Evolutionary conservation across 768 basidiomycete species (phyloP).

Genomic region (Cubamyces lactineus): DNA sequence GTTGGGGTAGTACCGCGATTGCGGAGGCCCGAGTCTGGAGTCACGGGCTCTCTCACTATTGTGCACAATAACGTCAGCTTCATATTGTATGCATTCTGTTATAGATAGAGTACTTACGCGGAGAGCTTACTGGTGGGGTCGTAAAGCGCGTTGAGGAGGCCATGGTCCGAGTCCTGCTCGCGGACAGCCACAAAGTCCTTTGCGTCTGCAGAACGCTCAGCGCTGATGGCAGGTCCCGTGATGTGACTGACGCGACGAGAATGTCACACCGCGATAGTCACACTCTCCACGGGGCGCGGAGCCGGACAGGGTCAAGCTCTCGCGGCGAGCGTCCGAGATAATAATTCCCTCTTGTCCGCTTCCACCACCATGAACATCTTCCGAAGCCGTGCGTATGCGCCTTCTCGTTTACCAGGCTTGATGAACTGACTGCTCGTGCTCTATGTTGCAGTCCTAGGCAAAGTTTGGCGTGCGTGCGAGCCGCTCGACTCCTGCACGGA

Average conservation of each 20-base stretch:
- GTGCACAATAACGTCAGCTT: not conserved
- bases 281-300: slow-evolving; percentile 13
- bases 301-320: not conserved
- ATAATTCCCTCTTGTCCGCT: slow-evolving; percentile 13
- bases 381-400: slow-evolving; percentile 64
- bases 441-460: slow-evolving; percentile 68
- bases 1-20: slow-evolving; percentile 15
- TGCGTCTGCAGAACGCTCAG: not conserved
- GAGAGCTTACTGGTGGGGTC: slow-evolving; percentile 1
- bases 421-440: slow-evolving; percentile 26
- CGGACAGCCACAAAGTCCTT: not conserved
- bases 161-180: slow-evolving; percentile 9
- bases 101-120: not conserved
- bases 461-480: slow-evolving; percentile 86
- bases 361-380: slow-evolving; percentile 77
- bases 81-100: not conserved
- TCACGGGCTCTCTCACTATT: slow-evolving; percentile 18
- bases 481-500: not conserved
- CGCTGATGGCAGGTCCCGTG: slow-evolving; percentile 1
- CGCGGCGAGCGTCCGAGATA: slow-evolving; percentile 4
- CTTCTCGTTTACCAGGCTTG: not conserved
- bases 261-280: slow-evolving; percentile 26
- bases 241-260: slow-evolving; percentile 25
- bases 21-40: slow-evolving; percentile 25
- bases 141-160: slow-evolving; percentile 19